Evolutionary conservation across 179 eudicot species (phyloP).

Genomic region (Spergularia azorica): DNA sequence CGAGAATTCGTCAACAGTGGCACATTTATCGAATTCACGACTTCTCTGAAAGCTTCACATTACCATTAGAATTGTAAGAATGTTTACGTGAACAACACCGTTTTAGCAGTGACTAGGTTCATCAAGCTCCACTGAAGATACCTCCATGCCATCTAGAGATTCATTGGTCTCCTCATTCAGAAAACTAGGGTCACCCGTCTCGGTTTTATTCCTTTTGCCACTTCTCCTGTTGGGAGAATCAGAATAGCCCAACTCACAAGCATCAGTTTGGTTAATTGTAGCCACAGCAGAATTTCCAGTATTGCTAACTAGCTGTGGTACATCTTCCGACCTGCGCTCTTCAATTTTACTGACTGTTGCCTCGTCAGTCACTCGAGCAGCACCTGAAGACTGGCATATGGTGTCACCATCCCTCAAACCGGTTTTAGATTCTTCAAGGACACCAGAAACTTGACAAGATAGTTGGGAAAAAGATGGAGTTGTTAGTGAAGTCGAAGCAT

Average conservation of each 20-base stretch:
- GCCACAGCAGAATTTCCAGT: constrained; percentile 3
- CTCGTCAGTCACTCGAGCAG: constrained; percentile 10
- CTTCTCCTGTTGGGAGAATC: not conserved
- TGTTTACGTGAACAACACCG: not conserved
- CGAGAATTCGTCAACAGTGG: not conserved
- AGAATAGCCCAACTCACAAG: not conserved
- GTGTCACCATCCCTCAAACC: constrained; percentile 11
- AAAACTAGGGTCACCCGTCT: not conserved
- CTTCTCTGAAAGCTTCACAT: not conserved
- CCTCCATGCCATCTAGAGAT: constrained; percentile 21
- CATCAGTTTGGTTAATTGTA: not conserved
- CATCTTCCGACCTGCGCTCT: constrained; percentile 16
- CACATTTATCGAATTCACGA: not conserved
- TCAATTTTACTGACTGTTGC: constrained; percentile 15
- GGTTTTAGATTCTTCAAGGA: constrained; percentile 12
- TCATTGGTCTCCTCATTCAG: constrained; percentile 2
- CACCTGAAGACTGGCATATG: constrained; percentile 16
- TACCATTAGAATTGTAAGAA: not conserved
- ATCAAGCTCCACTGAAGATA: constrained; percentile 13
- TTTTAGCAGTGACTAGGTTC: not conserved
- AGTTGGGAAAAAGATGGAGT: constrained; percentile 15
- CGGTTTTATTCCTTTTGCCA: constrained; percentile 7
- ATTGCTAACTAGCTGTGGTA: constrained; percentile 9
- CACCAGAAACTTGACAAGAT: constrained; percentile 19
- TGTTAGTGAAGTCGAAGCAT: constrained; percentile 4